Base-by-base conservation (phyloP, 192 early-diverging fungal species). In the Coemansia sp. region DNA sequence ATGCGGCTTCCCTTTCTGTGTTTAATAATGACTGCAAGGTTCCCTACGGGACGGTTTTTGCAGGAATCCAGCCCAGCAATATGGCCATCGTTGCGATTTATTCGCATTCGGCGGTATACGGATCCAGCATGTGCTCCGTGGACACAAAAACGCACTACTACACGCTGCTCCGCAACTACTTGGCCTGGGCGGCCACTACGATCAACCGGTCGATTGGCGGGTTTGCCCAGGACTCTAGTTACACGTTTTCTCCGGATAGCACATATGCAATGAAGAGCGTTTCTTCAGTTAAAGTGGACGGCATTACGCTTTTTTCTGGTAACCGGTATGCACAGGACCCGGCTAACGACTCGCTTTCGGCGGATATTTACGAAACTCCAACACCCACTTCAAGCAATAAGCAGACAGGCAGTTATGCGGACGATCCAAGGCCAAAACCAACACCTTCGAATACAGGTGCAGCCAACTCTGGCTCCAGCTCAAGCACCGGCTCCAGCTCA, bases 41-140 rank as follows among this genome's bases (percentile, higher is more conserved):
- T 7, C 78, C 78, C 18, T 80, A 75, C 61, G 78, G 78, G n/a
- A 62, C 66, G 6, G 78, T 80, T 0, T 72, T 64, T 68, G 69
- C 65, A 8, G 66, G 70, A 8, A 66, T 80, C 12, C 66, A 80
- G 73, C 77, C 77, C 6, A 67, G 40, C 41, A 63, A 80, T 22
- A 42, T 75, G 11, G 59, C 65, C 41, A 48, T 72, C 5, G 63
- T 69, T 22, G 77, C 77, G 5, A 12, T 80, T 5, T 62, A 80
- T 19, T 80, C 77, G 13, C 72, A 80, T 39, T 68, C 73, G 9
- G 72, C 73, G 9, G 73, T 75, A 9, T 71, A 68, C 41, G 78
- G 73, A 48, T 47, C 65, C 5, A 75, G 36, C 54, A 60, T 80
- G 69, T 80, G 78, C 49, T 74, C 78, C 1, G 13, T 57, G 6